Evolutionary conservation across 2,329 filamentous ascomycete species (phyloP).

Genomic region (Neonectria hederae): DNA sequence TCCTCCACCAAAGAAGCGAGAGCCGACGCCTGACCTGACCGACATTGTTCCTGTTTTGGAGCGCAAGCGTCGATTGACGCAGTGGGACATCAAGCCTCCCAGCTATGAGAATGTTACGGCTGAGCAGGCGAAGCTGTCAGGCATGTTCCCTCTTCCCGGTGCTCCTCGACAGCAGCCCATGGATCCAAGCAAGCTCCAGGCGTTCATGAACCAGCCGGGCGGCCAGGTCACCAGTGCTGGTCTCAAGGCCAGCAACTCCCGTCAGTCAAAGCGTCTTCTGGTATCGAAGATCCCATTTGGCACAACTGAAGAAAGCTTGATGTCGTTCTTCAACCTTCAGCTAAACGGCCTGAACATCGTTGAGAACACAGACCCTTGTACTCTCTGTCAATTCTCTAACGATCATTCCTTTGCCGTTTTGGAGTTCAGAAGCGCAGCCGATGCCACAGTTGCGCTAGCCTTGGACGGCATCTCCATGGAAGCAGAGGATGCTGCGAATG

Average conservation of each 20-base stretch:
- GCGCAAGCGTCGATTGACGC: slow-evolving; percentile 90
- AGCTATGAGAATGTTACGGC: slow-evolving; percentile 98
- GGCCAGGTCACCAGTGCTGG: slow-evolving; percentile 77
- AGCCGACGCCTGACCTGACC: slow-evolving; percentile 95
- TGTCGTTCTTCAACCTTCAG: slow-evolving; percentile 93
- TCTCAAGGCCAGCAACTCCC: slow-evolving; percentile 90
- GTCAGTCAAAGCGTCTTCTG: slow-evolving; percentile 92
- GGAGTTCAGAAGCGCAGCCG: slow-evolving; percentile 87
- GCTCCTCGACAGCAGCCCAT: slow-evolving; percentile 94
- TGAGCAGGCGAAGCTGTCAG: slow-evolving; percentile 97
- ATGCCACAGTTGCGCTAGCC: slow-evolving; percentile 90
- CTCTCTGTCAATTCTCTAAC: slow-evolving; percentile 81
- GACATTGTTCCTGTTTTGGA: slow-evolving; percentile 83
- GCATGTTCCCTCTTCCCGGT: slow-evolving; percentile 98
- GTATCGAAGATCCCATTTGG: slow-evolving; percentile 81
- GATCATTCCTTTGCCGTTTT: slow-evolving; percentile 84
- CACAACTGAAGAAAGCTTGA: slow-evolving; percentile 78
- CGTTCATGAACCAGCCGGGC: slow-evolving; percentile 91
- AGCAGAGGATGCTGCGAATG: slow-evolving; percentile 68
- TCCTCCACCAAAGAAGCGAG: slow-evolving; percentile 87
- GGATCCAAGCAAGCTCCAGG: slow-evolving; percentile 92
- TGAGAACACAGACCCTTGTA: slow-evolving; percentile 83
- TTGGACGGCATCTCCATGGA: slow-evolving; percentile 92
- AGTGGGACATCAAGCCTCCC: slow-evolving; percentile 99
- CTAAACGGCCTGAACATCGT: slow-evolving; percentile 96